Evolutionary conservation across 352 stramenopile genomes (phyloP).

Genomic region (Plasmopara viticola): DNA sequence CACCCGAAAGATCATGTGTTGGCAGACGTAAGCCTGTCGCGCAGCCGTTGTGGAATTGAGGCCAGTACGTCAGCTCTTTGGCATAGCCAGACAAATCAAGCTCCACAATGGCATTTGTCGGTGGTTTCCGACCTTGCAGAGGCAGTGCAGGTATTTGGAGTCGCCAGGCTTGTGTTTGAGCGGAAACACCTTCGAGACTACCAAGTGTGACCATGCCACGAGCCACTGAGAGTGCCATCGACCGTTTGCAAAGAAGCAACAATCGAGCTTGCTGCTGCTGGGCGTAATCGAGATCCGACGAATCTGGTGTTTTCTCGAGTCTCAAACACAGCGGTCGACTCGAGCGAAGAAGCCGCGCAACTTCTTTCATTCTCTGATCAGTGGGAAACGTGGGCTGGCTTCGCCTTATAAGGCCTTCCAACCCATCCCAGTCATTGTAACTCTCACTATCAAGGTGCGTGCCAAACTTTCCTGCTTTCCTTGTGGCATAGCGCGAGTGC

Average conservation of each 20-base stretch:
- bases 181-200: slow-evolving; percentile 66
- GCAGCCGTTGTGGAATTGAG: slow-evolving; percentile 98
- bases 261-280: slow-evolving; percentile 92
- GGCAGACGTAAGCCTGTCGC: slow-evolving; percentile 91
- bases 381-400: slow-evolving; percentile 60
- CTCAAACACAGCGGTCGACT: slow-evolving; percentile 66
- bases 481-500: slow-evolving; percentile 11
- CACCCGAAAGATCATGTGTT: slow-evolving; percentile 47
- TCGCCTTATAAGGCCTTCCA: slow-evolving; percentile 45
- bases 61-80: slow-evolving; percentile 93
- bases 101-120: slow-evolving; percentile 88
- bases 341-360: slow-evolving; percentile 70
- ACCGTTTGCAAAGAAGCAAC: slow-evolving; percentile 91
- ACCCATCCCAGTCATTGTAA: slow-evolving; percentile 45
- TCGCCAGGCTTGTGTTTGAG: slow-evolving; percentile 75
- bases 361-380: slow-evolving; percentile 79
- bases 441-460: slow-evolving; percentile 5
- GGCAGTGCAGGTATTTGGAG: slow-evolving; percentile 90
- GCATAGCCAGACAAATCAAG: slow-evolving; percentile 88
- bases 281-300: slow-evolving; percentile 67
- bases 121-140: slow-evolving; percentile 90
- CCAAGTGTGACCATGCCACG: slow-evolving; percentile 96
- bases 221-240: slow-evolving; percentile 90
- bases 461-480: slow-evolving; percentile 3
- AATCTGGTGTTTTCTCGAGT: slow-evolving; percentile 54